Conservation (phyloP, 139 green algal species). For the Helicosporidium sp. region DNA sequence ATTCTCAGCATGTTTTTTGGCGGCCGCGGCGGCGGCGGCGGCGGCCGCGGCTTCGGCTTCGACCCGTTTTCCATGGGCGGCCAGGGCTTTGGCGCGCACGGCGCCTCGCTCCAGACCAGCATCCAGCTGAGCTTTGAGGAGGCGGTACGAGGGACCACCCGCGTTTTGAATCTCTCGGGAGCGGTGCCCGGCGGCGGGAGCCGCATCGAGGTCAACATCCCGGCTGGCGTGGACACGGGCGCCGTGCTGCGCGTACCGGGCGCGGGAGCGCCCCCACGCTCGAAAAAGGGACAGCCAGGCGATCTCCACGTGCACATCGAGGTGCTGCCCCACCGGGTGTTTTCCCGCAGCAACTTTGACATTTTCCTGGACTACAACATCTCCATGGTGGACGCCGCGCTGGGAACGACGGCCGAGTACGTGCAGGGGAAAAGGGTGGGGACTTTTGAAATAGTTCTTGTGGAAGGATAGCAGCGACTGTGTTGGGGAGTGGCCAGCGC, state of each 20-base stretch:
- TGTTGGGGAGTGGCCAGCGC: not conserved
- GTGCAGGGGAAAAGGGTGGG: not conserved
- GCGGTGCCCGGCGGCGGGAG: conserved; percentile 9
- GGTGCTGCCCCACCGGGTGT: conserved; percentile 26
- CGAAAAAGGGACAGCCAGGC: conserved; percentile 3
- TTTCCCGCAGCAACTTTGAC: conserved; percentile 28
- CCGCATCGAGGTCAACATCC: conserved; percentile 32
- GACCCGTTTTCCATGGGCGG: not conserved
- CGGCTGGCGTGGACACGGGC: conserved; percentile 33
- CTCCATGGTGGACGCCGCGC: conserved; percentile 31
- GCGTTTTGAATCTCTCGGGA: conserved; percentile 14
- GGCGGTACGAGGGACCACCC: conserved; percentile 29
- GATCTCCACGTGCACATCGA: conserved; percentile 31
- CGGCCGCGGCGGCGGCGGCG: not conserved
- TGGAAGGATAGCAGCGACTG: too few relatives aligned
- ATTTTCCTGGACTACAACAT: conserved; percentile 19
- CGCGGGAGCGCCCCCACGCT: conserved; percentile 3
- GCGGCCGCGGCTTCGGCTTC: conserved; percentile 1
- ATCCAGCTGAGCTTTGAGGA: conserved; percentile 30
- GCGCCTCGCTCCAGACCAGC: conserved; percentile 7
- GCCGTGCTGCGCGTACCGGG: conserved; percentile 22
- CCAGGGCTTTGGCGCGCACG: conserved; percentile 6
- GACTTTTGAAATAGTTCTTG: too few relatives aligned
- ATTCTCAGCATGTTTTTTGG: conserved; percentile 18
- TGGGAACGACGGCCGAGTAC: conserved; percentile 27